Evolutionary conservation across 371 early-diverging fungal genomes (phyloP), one percentile per base, ranked within the genome.

Genomic region (Apophysomyces variabilis): DNA sequence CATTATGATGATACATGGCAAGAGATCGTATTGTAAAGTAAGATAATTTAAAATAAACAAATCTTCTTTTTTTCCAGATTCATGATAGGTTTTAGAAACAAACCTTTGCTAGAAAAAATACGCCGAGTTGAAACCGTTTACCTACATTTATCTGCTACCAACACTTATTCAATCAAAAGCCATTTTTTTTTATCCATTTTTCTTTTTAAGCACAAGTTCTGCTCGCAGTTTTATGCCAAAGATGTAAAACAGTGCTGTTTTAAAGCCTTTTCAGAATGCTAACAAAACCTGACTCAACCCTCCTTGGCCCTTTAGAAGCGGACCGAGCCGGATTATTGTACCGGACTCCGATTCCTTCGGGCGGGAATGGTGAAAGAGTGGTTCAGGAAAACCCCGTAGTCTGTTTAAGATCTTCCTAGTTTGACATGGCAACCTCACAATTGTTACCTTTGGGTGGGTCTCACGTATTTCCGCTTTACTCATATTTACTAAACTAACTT

Each of bases 391-490:
- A 3, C 32, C 32, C 32, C 32, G 32, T 26, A 26, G 32, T 26
- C 32, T 26, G 32, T 26, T 26, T 26, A 26, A 26, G 32, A 50
- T 18, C 54, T 26, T 38, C 6, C 12, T 45, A 14, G 21, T 21
- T 21, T 37, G 60, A 13, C 38, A 75, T 77, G 77, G 58, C 77
- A 21, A 72, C 74, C 14, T 78, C 79, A n/a, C 82, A 82, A 69
- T 70, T 82, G 46, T 73, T 82, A 60, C 82, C 82, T 45, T 66
- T 82, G 60, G 82, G 82, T 79, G 69, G 35, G 60, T 8, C 21
- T 35, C 37, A 18, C 7, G 26, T 26, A 5, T 6, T 56, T 5
- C 44, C 4, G 16, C 1, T 32, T 18, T 8, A 58, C 11, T 26
- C 32, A 26, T 26, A 26, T 26, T 26, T 26, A 26, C 32, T 26